Evolutionary conservation across 352 stramenopile genomes (phyloP).

Genomic region (Phytophthora lateralis): DNA sequence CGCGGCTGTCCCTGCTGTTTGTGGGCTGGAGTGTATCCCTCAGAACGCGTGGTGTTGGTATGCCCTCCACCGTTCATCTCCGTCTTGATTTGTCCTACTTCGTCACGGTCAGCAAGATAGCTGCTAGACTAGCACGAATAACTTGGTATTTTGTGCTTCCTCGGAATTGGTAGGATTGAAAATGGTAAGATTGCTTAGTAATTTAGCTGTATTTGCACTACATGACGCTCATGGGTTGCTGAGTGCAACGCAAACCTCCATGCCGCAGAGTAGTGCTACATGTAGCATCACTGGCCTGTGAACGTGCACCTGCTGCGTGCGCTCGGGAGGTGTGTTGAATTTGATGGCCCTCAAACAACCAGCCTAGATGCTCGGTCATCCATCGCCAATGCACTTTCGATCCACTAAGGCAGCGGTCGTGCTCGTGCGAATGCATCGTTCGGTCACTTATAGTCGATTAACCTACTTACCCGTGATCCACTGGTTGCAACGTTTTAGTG

Average conservation of each 20-base stretch:
- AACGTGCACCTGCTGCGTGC: too few relatives aligned
- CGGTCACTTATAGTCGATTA: too few relatives aligned
- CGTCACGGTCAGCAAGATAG: neutral
- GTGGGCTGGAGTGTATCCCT: too few relatives aligned
- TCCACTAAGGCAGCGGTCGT: too few relatives aligned
- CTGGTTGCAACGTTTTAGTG: too few relatives aligned
- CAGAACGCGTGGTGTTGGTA: too few relatives aligned
- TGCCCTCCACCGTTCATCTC: neutral
- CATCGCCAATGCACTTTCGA: too few relatives aligned
- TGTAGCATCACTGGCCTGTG: neutral
- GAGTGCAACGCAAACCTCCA: neutral
- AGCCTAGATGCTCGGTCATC: too few relatives aligned
- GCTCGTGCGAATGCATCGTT: too few relatives aligned
- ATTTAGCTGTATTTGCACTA: neutral
- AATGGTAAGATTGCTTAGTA: neutral
- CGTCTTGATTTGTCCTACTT: neutral
- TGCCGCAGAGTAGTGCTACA: neutral
- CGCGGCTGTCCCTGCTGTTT: too few relatives aligned
- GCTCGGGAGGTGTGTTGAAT: too few relatives aligned
- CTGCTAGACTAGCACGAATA: neutral
- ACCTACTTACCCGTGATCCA: too few relatives aligned
- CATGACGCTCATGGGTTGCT: neutral
- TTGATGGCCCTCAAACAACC: neutral
- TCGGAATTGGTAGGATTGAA: constrained; percentile 1
- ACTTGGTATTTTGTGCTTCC: neutral